These are phyloP conservation scores for Ascobolus immersus DNA, from an alignment of 495 filamentous ascomycete genomes.

Conservation along the genomic window DNA sequence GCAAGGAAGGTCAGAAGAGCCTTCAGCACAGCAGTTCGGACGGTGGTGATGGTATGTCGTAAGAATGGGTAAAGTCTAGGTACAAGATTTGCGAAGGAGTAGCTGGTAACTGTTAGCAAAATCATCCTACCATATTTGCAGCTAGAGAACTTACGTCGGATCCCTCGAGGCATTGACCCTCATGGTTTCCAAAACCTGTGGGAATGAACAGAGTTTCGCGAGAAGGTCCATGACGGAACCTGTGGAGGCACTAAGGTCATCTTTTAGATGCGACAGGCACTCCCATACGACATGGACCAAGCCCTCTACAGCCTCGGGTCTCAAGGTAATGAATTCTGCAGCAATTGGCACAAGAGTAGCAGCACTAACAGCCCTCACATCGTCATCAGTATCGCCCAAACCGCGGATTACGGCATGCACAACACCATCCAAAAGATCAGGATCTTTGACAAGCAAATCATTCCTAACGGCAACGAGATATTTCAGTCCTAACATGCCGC, in stretches of 20 bases:
- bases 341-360: constrained; percentile 90
- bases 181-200: constrained; percentile 81
- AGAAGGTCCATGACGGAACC: constrained; percentile 94
- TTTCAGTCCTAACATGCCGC: constrained; percentile 85
- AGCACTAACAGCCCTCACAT: constrained; percentile 89
- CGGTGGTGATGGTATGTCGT: constrained; percentile 85
- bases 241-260: constrained; percentile 90
- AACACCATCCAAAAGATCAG: constrained; percentile 72
- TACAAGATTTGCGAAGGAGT: constrained; percentile 75
- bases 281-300: constrained; percentile 93
- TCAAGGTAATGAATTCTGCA: constrained; percentile 67
- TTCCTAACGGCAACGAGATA: constrained; percentile 88
- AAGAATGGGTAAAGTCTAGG: constrained; percentile 88
- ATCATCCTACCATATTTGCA: background rate
- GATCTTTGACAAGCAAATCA: constrained; percentile 61
- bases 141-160: constrained; percentile 14
- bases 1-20: constrained; percentile 79
- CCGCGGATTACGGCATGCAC: constrained; percentile 84
- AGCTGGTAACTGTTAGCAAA: constrained; percentile 23
- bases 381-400: constrained; percentile 69
- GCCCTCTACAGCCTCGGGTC: constrained; percentile 43
- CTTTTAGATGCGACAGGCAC: constrained; percentile 78
- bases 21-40: constrained; percentile 74
- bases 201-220: constrained; percentile 84
- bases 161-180: constrained; percentile 64